Conservation (phyloP, 2,329 filamentous ascomycete genomes). For the Ophiostoma perfectum region DNA sequence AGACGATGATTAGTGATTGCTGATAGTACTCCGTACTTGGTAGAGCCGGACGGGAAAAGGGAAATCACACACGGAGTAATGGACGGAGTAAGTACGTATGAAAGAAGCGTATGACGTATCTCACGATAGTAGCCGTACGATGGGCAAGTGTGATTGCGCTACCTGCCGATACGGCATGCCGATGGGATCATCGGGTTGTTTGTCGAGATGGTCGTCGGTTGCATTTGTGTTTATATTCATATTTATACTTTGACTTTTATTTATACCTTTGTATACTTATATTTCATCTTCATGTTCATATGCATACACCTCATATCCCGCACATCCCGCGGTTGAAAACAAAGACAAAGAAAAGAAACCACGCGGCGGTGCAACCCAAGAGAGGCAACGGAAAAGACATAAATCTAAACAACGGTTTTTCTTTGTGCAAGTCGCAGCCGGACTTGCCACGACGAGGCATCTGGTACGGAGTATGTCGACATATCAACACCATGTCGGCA, state of each 20-base stretch:
- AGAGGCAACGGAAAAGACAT: not conserved
- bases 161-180: not conserved
- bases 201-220: too few species aligned
- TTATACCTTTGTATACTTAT: too few species aligned
- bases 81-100: not conserved
- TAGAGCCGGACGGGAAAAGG: too few species aligned
- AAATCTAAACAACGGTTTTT: not conserved
- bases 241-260: not conserved
- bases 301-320: conserved; percentile 1
- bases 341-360: not conserved
- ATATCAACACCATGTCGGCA: too few species aligned
- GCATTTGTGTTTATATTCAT: not conserved
- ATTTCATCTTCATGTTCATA: not conserved
- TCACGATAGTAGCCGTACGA: not conserved
- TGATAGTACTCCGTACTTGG: not conserved
- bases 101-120: not conserved
- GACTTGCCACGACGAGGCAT: too few species aligned
- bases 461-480: too few species aligned
- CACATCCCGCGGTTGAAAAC: not conserved
- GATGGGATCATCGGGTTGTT: not conserved
- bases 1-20: not conserved
- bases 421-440: too few species aligned
- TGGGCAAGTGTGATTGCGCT: not conserved
- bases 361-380: conserved; percentile 8
- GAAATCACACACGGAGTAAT: not conserved